Evolutionary conservation across 2,329 filamentous ascomycete genomes (phyloP).

Genomic region (Aspergillus sp.): DNA sequence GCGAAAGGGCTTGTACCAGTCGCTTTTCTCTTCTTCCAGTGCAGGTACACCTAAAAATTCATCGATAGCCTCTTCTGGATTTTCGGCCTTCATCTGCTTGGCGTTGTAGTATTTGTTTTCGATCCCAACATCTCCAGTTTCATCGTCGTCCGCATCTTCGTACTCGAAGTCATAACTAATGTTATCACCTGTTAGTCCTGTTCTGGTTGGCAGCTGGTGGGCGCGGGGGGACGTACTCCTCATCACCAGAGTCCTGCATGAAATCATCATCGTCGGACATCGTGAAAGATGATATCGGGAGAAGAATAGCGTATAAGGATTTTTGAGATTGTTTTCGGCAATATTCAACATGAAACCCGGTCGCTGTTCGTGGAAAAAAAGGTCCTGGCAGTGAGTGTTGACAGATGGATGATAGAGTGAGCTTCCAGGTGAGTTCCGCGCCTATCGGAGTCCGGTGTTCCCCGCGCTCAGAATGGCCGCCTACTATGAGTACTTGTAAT

Average conservation of each 20-base stretch:
- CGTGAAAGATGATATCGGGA: slow-evolving; percentile 1
- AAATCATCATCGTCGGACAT: slow-evolving; percentile 88
- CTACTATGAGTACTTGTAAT: background rate
- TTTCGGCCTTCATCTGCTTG: slow-evolving; percentile 85
- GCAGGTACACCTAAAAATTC: slow-evolving; percentile 86
- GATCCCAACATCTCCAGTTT: slow-evolving; percentile 83
- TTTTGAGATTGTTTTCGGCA: background rate
- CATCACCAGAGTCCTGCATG: slow-evolving; percentile 85
- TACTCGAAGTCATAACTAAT: slow-evolving; percentile 90
- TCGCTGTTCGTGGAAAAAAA: background rate
- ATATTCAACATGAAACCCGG: background rate
- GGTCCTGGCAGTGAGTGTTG: background rate
- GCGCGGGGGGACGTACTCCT: slow-evolving; percentile 55
- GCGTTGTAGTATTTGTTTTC: slow-evolving; percentile 99
- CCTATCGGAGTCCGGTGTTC: slow-evolving; percentile 13
- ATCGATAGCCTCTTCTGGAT: slow-evolving; percentile 79
- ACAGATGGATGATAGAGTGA: slow-evolving; percentile 3
- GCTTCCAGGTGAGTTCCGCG: slow-evolving; percentile 7
- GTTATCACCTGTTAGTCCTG: slow-evolving; percentile 17
- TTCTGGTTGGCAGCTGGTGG: slow-evolving; percentile 1
- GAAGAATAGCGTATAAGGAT: background rate
- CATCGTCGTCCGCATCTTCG: slow-evolving; percentile 85
- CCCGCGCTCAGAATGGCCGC: slow-evolving; percentile 5
- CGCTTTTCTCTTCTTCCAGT: slow-evolving; percentile 83
- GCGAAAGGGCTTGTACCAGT: slow-evolving; percentile 56